Base-by-base conservation (phyloP, 768 basidiomycete genomes). In the Lanmaoa rubissima region DNA sequence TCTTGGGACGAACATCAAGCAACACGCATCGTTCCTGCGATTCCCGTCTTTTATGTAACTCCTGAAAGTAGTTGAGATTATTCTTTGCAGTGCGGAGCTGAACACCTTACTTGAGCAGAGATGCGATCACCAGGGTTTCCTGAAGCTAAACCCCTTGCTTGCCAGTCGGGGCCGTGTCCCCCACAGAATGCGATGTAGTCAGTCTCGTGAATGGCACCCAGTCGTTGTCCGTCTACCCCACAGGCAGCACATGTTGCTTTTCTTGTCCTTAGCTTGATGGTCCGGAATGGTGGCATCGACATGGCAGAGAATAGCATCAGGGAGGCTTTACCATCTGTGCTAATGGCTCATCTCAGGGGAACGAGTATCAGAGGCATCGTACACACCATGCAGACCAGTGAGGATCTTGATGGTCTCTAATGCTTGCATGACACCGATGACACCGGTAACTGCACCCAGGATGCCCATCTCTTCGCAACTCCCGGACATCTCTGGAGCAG, bases 131-230 rank as follows among this genome's bases (percentile, higher is more conserved):
- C 74, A 60, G 74, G 64, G 19, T 72, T 53, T 44, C 82, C 76
- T 61, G 71, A 51, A 48, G 64, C 66, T 21, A 84, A 70, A 5
- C 90, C 91, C 48, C 72, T 72, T 11, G 68, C 67, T 57, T 83
- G 79, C 85, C 85, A 90, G 67, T 90, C 83, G 1, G 88, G 86
- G 21, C 75, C 70, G 12, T 77, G 73, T 3, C 90, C 88, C 12
- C 93, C 92, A 61, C 95, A 97, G 66, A 94, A 94, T 54, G 87
- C 82, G 31, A 94, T 82, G 70, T 97, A 97, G 61, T 94, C 92
- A 9, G 77, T 80, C 16, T 80, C 75, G 6, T 79, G 77, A 21
- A 90, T 81, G 45, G 73, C 61, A 16, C 76, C 78, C 8, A 77
- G 52, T 26, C 63, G 77, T 60, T 78, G 64, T 14, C 73, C 78